Evolutionary conservation across 2,329 filamentous ascomycete species (phyloP).

Genomic region (Arthrobotrys entomopaga): DNA sequence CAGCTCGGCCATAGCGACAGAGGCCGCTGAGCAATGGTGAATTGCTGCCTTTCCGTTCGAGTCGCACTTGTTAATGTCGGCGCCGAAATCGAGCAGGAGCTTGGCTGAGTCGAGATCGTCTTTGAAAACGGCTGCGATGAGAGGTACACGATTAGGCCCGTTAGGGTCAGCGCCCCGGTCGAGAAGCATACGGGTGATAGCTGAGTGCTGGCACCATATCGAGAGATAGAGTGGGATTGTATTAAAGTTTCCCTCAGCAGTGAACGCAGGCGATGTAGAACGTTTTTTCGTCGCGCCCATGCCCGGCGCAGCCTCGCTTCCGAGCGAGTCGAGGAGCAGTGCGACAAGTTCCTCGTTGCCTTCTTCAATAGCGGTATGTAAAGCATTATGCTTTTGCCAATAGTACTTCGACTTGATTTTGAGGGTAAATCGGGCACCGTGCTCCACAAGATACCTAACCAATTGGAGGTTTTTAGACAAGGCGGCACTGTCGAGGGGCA

Average conservation of each 20-base stretch:
- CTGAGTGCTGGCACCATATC: slow-evolving; percentile 10
- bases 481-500: slow-evolving; percentile 19
- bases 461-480: slow-evolving; percentile 12
- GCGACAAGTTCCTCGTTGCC: slow-evolving; percentile 13
- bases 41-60: slow-evolving; percentile 16
- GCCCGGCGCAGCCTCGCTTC: slow-evolving; percentile 11
- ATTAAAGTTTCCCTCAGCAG: slow-evolving; percentile 18
- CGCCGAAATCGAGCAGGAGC: slow-evolving; percentile 14
- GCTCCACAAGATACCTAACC: slow-evolving; percentile 16
- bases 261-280: slow-evolving; percentile 18
- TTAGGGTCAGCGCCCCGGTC: slow-evolving; percentile 41
- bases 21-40: slow-evolving; percentile 9
- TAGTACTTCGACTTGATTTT: slow-evolving; percentile 4
- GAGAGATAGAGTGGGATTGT: slow-evolving; percentile 22
- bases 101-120: slow-evolving; percentile 16
- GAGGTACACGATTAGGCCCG: slow-evolving; percentile 19
- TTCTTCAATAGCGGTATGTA: slow-evolving; percentile 21
- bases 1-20: slow-evolving; percentile 29
- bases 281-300: background rate
- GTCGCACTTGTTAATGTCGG: slow-evolving; percentile 11
- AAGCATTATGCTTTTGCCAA: slow-evolving; percentile 19
- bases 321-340: slow-evolving; percentile 18
- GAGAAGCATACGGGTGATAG: slow-evolving; percentile 22
- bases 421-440: slow-evolving; percentile 16
- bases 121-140: slow-evolving; percentile 26